Conservation (phyloP, 139 green algal genomes). For the Trebouxia sp. region DNA sequence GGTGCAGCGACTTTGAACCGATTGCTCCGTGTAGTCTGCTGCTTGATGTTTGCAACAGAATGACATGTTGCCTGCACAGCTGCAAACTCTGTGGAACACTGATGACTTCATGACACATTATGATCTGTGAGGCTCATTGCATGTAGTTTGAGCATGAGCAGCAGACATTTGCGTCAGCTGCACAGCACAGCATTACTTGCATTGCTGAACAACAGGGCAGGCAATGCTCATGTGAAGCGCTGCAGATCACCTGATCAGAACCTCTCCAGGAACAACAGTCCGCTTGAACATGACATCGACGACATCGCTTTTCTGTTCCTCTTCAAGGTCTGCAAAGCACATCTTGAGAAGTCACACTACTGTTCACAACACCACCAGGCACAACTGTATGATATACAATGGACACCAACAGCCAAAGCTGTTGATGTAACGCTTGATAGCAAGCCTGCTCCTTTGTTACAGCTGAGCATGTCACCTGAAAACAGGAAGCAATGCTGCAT, state of each 20-base stretch:
- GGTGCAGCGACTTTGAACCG: too few species aligned
- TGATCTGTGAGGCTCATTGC: too few species aligned
- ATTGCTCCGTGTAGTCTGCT: too few species aligned
- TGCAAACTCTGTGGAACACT: neutral
- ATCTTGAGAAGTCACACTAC: neutral
- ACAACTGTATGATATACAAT: neutral
- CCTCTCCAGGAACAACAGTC: slow-evolving; percentile 40
- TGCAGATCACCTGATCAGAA: slow-evolving; percentile 56
- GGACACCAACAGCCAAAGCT: neutral
- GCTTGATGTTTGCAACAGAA: too few species aligned
- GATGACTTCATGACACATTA: too few species aligned
- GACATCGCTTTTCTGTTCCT: slow-evolving; percentile 53
- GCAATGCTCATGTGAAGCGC: too few species aligned
- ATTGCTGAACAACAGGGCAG: too few species aligned
- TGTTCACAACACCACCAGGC: neutral
- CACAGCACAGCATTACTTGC: neutral
- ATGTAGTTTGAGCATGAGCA: too few species aligned
- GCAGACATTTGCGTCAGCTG: neutral
- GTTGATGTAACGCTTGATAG: neutral
- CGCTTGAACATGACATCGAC: slow-evolving; percentile 56
- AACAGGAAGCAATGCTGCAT: slow-evolving; percentile 36
- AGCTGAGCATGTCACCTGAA: neutral
- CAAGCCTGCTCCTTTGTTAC: neutral
- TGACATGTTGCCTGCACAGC: neutral
- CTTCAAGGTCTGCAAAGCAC: slow-evolving; percentile 53